A percentile compares a stretch with the other conserved stretches of the same genome.
Evolutionary conservation across 2,329 filamentous ascomycete genomes (phyloP).

Genomic region (Sclerotinia nivalis): DNA sequence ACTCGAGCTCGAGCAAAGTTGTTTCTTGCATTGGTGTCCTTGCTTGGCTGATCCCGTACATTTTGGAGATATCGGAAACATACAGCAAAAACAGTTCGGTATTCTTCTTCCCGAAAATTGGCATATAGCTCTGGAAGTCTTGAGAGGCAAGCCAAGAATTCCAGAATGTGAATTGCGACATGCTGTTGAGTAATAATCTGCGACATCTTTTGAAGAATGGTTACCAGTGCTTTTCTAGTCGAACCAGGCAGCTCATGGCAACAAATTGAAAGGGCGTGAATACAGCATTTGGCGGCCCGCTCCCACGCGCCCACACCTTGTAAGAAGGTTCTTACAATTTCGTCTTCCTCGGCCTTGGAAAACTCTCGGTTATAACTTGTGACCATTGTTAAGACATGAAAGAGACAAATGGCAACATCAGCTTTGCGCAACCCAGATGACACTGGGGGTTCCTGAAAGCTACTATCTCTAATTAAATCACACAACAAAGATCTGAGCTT

Average conservation of each 20-base stretch:
- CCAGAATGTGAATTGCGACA: conserved; percentile 90
- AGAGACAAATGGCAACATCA: conserved; percentile 85
- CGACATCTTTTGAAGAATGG: conserved; percentile 88
- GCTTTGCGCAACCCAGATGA: conserved; percentile 80
- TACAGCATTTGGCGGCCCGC: conserved; percentile 85
- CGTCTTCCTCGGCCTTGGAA: conserved; percentile 81
- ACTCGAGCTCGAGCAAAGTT: conserved; percentile 42
- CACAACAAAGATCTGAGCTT: conserved; percentile 75
- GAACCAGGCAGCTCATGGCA: conserved; percentile 91
- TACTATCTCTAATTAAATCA: conserved; percentile 76
- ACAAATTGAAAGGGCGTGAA: conserved; percentile 91
- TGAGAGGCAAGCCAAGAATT: conserved; percentile 89
- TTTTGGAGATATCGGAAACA: conserved; percentile 93
- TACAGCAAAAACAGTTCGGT: conserved; percentile 90
- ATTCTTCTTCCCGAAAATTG: conserved; percentile 89
- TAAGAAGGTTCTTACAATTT: conserved; percentile 83
- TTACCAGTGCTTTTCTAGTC: conserved; percentile 80
- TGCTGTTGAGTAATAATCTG: conserved; percentile 93
- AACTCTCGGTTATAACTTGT: conserved; percentile 89
- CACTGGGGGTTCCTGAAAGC: conserved; percentile 77
- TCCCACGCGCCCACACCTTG: conserved; percentile 83
- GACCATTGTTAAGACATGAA: conserved; percentile 82
- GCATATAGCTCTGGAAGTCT: conserved; percentile 81
- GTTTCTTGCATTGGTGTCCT: conserved; percentile 40
- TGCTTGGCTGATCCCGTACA: conserved; percentile 64